A percentile compares a stretch with the other conserved stretches of the same genome.
Conservation (phyloP, 2,329 filamentous ascomycete species). For the Furcasterigmium sp. region DNA sequence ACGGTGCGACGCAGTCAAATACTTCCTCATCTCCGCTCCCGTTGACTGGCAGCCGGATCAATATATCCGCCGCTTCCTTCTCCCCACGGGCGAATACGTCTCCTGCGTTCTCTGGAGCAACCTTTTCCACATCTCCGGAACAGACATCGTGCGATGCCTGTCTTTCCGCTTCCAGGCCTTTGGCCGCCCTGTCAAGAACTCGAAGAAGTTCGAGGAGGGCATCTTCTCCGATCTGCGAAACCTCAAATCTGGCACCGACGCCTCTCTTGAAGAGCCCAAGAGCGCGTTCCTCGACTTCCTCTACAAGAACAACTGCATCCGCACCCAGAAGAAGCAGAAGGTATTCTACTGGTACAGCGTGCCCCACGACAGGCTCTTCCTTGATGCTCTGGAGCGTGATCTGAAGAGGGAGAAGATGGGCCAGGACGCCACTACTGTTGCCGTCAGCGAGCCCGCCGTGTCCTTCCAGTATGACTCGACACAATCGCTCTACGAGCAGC, state of each 20-base stretch:
- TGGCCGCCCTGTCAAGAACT: constrained; percentile 96
- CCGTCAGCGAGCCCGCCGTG: constrained; percentile 91
- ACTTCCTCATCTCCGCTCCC: constrained; percentile 97
- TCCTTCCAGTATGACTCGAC: constrained; percentile 99
- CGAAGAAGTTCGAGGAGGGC: constrained; percentile 99
- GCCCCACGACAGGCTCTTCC: constrained; percentile 92
- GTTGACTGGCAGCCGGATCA: constrained; percentile 97
- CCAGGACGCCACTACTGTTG: constrained; percentile 94
- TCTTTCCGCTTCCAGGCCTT: constrained; percentile 99
- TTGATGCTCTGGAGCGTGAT: constrained; percentile 94
- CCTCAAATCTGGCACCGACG: constrained; percentile 96
- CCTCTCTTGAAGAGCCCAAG: constrained; percentile 96
- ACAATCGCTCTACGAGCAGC: constrained; percentile 97
- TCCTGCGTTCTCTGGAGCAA: constrained; percentile 99
- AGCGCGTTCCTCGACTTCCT: constrained; percentile 97
- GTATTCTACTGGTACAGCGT: constrained; percentile 99
- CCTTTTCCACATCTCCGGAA: constrained; percentile 98
- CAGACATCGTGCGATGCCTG: constrained; percentile 95
- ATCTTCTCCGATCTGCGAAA: constrained; percentile 99
- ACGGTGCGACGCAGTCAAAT: constrained; percentile 98
- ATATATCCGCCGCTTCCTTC: constrained; percentile 90
- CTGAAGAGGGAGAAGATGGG: constrained; percentile 99
- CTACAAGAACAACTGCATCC: constrained; percentile 99
- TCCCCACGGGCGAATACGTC: constrained; percentile 97
- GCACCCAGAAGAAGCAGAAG: constrained; percentile 99